Evolutionary conservation across 2,329 filamentous ascomycete genomes (phyloP), one percentile per base, ranked within the genome.

Genomic region (Pseudocercospora musae): DNA sequence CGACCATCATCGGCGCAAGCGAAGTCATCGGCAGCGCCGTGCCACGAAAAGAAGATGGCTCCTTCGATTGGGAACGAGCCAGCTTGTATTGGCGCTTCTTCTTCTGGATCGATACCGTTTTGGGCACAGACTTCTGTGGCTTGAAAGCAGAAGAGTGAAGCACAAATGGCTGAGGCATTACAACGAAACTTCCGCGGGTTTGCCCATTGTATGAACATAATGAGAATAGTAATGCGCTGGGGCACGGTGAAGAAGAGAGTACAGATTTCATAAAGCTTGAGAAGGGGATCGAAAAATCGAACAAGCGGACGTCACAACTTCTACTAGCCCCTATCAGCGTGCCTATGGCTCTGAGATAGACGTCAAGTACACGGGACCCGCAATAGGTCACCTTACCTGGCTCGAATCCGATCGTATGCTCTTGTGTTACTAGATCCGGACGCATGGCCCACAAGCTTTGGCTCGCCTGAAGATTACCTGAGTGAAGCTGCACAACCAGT

Each of bases 21-120:
- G 78, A 79, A 70, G 86, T 93, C 75, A 92, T 94, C 70, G 90
- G 90, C 5, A 87, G 87, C 72, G 84, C 89, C 73, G 86, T 94
- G 42, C 91, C 91, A 7, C 82, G 89, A 46, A 88, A 83, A 58
- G 89, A 92, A 58, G 81, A 84, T 48, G 91, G 90, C 61, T 87
- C 86, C 46, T 93, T 96, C 69, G 93, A 97, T 75, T 90, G 87
- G 81, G 85, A 85, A 46, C 80, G 78, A 50, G 85, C 85, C 6
- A 84, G 82, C 66, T 69, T 82, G 59, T 88, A 88, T 68, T 88
- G 86, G 86, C 76, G 79, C 23, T 77, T 86, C 62, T 87, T 84
- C 80, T 83, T 82, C 63, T 81, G 78, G 74, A 70, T 88, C 15
- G 86, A 89, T 69, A 73, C 70, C 20, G 73, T 81, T 50, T 71